Conservation (phyloP, 768 basidiomycete species). For the Lyophyllum decastes region DNA sequence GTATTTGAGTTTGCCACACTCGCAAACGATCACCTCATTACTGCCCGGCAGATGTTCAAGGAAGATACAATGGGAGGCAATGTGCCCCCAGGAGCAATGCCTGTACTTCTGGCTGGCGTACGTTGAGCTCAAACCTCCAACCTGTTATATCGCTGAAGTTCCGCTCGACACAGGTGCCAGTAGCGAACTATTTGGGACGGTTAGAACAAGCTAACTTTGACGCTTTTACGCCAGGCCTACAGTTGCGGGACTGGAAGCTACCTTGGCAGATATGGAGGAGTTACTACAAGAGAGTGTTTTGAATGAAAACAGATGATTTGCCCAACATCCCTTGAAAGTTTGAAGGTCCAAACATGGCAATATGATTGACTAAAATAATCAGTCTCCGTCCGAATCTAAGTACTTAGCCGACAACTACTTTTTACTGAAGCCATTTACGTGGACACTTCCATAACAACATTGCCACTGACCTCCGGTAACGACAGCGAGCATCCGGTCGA, state of each 20-base stretch:
- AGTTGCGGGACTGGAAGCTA: slow-evolving; percentile 72
- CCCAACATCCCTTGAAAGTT: background rate
- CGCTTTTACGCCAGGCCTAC: slow-evolving; percentile 64
- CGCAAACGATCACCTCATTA: slow-evolving; percentile 78
- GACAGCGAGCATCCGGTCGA: slow-evolving; percentile 3
- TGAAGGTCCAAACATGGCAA: slow-evolving; percentile 22
- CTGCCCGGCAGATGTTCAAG: slow-evolving; percentile 71
- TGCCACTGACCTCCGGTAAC: slow-evolving; percentile 10
- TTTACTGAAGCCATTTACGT: slow-evolving; percentile 12
- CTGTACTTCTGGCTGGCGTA: slow-evolving; percentile 74
- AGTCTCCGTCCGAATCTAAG: slow-evolving; percentile 45
- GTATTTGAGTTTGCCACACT: slow-evolving; percentile 82
- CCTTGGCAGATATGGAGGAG: slow-evolving; percentile 66
- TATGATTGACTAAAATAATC: slow-evolving; percentile 43
- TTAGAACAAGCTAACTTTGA: slow-evolving; percentile 75
- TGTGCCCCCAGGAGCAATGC: slow-evolving; percentile 62
- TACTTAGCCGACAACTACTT: slow-evolving; percentile 28
- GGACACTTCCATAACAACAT: slow-evolving; percentile 24
- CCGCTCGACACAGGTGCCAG: slow-evolving; percentile 55
- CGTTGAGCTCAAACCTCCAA: slow-evolving; percentile 33
- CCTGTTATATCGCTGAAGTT: slow-evolving; percentile 17
- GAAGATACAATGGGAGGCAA: slow-evolving; percentile 45
- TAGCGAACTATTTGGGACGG: slow-evolving; percentile 59
- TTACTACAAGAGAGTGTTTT: slow-evolving; percentile 42
- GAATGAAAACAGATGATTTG: slow-evolving; percentile 21